These are phyloP conservation scores for Neopestalotiopsis sp. DNA, from an alignment of 2,329 filamentous ascomycete genomes.

Conservation along the genomic window DNA sequence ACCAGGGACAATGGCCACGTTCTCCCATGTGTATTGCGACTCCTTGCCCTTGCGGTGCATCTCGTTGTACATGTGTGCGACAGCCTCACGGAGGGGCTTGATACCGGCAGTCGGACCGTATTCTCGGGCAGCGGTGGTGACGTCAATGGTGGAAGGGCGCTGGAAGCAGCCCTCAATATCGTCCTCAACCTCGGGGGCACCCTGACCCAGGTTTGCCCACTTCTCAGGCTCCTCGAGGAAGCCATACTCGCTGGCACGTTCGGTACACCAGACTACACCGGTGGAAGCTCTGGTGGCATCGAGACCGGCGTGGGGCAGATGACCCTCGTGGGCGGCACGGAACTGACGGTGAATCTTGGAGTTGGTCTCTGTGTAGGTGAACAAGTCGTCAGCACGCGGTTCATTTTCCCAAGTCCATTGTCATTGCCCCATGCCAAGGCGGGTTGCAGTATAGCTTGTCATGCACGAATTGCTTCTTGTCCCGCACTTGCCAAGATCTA, in stretches of 20 bases:
- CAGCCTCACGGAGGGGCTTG: conserved; percentile 85
- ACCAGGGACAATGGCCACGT: conserved; percentile 94
- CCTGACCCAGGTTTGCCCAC: conserved; percentile 95
- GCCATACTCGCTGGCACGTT: conserved; percentile 87
- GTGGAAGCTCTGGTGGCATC: conserved; percentile 88
- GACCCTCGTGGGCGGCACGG: conserved; percentile 87
- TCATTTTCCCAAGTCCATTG: conserved; percentile 16
- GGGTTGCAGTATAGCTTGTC: neutral
- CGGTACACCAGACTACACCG: conserved; percentile 91
- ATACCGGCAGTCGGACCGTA: conserved; percentile 96
- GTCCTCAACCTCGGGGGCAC: conserved; percentile 91
- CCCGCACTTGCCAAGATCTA: conserved; percentile 11
- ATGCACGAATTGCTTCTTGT: neutral
- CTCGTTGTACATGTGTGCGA: conserved; percentile 91
- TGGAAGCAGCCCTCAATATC: conserved; percentile 90
- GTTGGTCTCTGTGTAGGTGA: conserved; percentile 65
- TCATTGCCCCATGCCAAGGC: conserved; percentile 10
- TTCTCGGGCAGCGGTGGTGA: conserved; percentile 80
- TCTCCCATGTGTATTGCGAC: conserved; percentile 95
- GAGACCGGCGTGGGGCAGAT: conserved; percentile 88
- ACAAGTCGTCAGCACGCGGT: conserved; percentile 20
- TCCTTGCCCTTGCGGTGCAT: conserved; percentile 87
- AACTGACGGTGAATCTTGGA: conserved; percentile 90
- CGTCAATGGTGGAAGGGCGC: conserved; percentile 78
- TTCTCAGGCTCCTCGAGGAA: conserved; percentile 80